phyloP scores from a whole-genome alignment of 768 basidiomycete genomes.

The Xanthoconium purpureum region DNA sequence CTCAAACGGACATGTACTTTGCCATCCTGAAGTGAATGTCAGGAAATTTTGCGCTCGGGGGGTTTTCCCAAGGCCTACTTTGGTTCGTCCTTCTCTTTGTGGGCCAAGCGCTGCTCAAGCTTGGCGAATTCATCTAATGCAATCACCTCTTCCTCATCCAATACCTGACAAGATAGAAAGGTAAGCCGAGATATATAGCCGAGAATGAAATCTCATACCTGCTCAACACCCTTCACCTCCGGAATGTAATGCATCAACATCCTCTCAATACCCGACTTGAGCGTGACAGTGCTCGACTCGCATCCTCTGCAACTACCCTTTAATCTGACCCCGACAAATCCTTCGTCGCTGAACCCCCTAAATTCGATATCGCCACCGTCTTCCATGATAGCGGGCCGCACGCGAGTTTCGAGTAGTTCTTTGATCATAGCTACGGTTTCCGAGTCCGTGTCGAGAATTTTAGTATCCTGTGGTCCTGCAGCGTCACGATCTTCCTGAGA shows the following conservation, averaged over 20 bases:
- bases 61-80: slow-evolving; percentile 38
- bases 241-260: slow-evolving; percentile 99
- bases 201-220: slow-evolving; percentile 44
- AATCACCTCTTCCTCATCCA: slow-evolving; percentile 87
- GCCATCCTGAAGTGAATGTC: slow-evolving; percentile 55
- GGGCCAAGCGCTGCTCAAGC: slow-evolving; percentile 66
- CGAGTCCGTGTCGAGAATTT: slow-evolving; percentile 89
- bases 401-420: slow-evolving; percentile 90
- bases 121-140: slow-evolving; percentile 87
- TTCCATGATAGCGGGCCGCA: slow-evolving; percentile 97
- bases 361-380: slow-evolving; percentile 99
- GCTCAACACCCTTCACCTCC: slow-evolving; percentile 88
- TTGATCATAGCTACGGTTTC: slow-evolving; percentile 99
- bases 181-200: slow-evolving; percentile 5
- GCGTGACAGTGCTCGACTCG: slow-evolving; percentile 87
- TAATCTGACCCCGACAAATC: slow-evolving; percentile 81
- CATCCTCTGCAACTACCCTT: slow-evolving; percentile 98
- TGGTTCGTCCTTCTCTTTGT: slow-evolving; percentile 43
- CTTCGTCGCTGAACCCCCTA: slow-evolving; percentile 82
- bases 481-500: slow-evolving; percentile 74
- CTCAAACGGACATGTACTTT: slow-evolving; percentile 75
- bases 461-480: slow-evolving; percentile 90
- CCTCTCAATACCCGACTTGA: slow-evolving; percentile 95
- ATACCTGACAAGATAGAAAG: slow-evolving; percentile 47
- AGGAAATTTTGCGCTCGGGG: not conserved